Evolutionary conservation across 805 yeast genomes (phyloP).

Genomic region (Barnettozyma botsteinii): DNA sequence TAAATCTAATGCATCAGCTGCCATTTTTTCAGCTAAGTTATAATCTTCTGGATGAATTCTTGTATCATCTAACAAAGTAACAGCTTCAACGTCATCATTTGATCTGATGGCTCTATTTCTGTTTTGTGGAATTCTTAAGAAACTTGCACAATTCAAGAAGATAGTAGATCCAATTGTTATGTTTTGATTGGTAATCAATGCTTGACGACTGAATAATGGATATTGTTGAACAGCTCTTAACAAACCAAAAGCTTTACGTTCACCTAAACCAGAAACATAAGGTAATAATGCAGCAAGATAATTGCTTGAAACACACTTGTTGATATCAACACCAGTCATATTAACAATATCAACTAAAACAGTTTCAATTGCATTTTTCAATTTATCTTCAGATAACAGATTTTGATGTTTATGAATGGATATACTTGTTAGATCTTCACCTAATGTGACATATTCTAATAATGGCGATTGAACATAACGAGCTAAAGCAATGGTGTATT

Average conservation of each 20-base stretch:
- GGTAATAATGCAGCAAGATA: constrained; percentile 68
- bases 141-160: constrained; percentile 89
- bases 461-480: constrained; percentile 92
- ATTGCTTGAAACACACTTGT: constrained; percentile 75
- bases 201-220: constrained; percentile 70
- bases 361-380: constrained; percentile 64
- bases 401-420: constrained; percentile 70
- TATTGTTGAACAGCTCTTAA: constrained; percentile 69
- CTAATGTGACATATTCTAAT: constrained; percentile 77
- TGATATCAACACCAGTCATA: constrained; percentile 89
- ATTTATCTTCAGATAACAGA: constrained; percentile 55
- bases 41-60: constrained; percentile 98
- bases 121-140: constrained; percentile 68
- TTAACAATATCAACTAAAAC: constrained; percentile 87
- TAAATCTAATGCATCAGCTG: constrained; percentile 93
- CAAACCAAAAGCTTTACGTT: constrained; percentile 87
- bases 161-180: constrained; percentile 60
- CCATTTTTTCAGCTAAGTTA: constrained; percentile 93
- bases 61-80: constrained; percentile 78
- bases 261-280: constrained; percentile 88
- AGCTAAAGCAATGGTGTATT: constrained; percentile 85
- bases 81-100: constrained; percentile 54
- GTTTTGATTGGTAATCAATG: constrained; percentile 74
- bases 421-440: constrained; percentile 65
- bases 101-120: constrained; percentile 27